Conservation (phyloP, 148 eudicot species). For the Camellia japonica region DNA sequence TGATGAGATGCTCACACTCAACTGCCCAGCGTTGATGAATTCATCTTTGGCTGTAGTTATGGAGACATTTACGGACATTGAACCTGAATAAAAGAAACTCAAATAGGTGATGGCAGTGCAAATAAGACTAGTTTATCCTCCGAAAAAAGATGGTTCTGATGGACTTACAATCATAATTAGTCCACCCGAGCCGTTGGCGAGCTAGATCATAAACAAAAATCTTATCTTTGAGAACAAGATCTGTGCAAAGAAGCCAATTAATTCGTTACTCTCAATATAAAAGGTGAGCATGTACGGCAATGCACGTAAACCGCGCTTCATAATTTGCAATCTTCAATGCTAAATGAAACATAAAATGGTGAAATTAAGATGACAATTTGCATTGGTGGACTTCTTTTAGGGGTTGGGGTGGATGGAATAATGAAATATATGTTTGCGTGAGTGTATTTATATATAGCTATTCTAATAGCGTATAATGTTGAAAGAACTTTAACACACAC, state of each 20-base stretch:
- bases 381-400: neutral
- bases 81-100: constrained; percentile 43
- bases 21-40: constrained; percentile 58
- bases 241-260: constrained; percentile 36
- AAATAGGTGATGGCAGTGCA: neutral
- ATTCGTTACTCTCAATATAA: neutral
- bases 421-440: neutral
- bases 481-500: neutral
- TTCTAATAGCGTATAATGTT: too few relatives aligned
- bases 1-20: constrained; percentile 53
- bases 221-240: constrained; percentile 85
- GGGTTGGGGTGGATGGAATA: neutral
- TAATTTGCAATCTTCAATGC: neutral
- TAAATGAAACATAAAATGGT: neutral
- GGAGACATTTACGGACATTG: constrained; percentile 73
- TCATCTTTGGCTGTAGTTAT: constrained; percentile 63
- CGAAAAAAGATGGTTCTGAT: neutral
- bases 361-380: neutral
- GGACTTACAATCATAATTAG: constrained; percentile 86
- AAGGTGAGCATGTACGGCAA: neutral
- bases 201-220: constrained; percentile 77
- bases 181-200: constrained; percentile 80
- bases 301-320: neutral
- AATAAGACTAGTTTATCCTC: neutral
- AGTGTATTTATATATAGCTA: neutral